These are phyloP conservation scores for Aspergillus intermedius DNA, from an alignment of 2,329 filamentous ascomycete genomes.

Conservation along the genomic window DNA sequence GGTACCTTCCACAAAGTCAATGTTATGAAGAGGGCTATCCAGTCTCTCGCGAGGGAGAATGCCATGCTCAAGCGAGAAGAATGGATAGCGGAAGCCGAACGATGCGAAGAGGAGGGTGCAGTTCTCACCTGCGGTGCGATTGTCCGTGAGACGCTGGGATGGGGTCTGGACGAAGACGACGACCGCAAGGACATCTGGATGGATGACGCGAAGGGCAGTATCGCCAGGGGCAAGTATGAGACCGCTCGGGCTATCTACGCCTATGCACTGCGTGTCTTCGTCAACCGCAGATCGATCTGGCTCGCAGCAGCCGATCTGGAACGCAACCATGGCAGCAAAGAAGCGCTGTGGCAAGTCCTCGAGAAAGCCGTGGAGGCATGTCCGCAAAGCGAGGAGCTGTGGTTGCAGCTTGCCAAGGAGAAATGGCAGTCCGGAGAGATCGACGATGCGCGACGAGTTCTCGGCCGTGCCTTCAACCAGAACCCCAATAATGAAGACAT, in stretches of 20 bases:
- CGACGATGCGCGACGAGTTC: slow-evolving; percentile 75
- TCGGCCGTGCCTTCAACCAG: slow-evolving; percentile 86
- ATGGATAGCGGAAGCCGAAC: slow-evolving; percentile 92
- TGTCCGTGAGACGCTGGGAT: slow-evolving; percentile 85
- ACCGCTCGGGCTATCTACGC: slow-evolving; percentile 91
- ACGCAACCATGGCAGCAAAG: slow-evolving; percentile 76
- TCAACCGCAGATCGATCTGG: slow-evolving; percentile 82
- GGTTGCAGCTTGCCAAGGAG: slow-evolving; percentile 94
- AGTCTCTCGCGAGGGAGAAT: slow-evolving; percentile 79
- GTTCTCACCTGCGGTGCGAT: slow-evolving; percentile 82
- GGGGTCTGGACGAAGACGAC: slow-evolving; percentile 89
- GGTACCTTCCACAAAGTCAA: slow-evolving; percentile 74
- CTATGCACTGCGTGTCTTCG: slow-evolving; percentile 82
- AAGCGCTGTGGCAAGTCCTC: slow-evolving; percentile 74
- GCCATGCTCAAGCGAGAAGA: slow-evolving; percentile 97
- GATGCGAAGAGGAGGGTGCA: slow-evolving; percentile 87
- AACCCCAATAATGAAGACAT: slow-evolving; percentile 97
- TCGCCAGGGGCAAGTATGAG: slow-evolving; percentile 73
- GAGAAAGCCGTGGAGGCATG: slow-evolving; percentile 93
- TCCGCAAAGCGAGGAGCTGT: slow-evolving; percentile 81
- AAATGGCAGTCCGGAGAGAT: slow-evolving; percentile 86
- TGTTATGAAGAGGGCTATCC: slow-evolving; percentile 90
- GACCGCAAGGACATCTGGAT: slow-evolving; percentile 94
- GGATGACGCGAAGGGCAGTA: slow-evolving; percentile 80
- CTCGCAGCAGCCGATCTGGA: slow-evolving; percentile 86